Base-by-base conservation (phyloP, 2,329 filamentous ascomycete species). In the Aureobasidium sp. region DNA sequence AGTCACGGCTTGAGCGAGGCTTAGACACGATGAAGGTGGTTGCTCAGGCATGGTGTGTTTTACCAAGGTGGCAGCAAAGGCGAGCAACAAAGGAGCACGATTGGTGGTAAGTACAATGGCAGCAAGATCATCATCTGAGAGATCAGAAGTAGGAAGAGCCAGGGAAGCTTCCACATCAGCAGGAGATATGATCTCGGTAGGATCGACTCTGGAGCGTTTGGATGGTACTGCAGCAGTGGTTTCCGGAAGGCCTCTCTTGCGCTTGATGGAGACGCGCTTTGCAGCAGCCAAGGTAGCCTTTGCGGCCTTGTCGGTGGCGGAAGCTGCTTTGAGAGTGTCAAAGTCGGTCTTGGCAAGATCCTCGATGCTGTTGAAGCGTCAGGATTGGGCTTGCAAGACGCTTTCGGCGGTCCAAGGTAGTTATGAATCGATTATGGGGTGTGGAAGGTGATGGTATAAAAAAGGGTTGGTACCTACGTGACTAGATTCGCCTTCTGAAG, bases 11-110 rank as follows among this genome's bases (percentile, higher is more conserved):
- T 95, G 90, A 0, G 86, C 89, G 21, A 96, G 76, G 69, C 90
- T 95, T 21, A 95, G 75, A 49, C 89, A 80, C 69, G 89, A 93
- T n/a, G 89, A 94, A 3, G 86, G 78, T 3, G 90, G 90, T 70
- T 96, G 91, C 65, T 89, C 86, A 0, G 90, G 88, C 86, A 92
- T 93, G 0, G 89, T 95, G 69, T 87, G 85, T 47, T 88, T 86
- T 49, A 95, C 71, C 51, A 93, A 70, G 62, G 84, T 82, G 15
- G 90, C 82, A 0, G 87, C 85, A 72, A 95, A 95, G 0, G 90
- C 90, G 5, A 95, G 79, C 1, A 95, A 84, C 1, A 95, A 75
- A 1, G 91, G 90, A 2, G 91, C 90, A 40, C 91, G 80, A 68
- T 95, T 95, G 0, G 89, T 94, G 63, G 85, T 76, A 1, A 95